Base-by-base conservation (phyloP, 495 filamentous ascomycete genomes). In the Xeromyces bisporus region DNA sequence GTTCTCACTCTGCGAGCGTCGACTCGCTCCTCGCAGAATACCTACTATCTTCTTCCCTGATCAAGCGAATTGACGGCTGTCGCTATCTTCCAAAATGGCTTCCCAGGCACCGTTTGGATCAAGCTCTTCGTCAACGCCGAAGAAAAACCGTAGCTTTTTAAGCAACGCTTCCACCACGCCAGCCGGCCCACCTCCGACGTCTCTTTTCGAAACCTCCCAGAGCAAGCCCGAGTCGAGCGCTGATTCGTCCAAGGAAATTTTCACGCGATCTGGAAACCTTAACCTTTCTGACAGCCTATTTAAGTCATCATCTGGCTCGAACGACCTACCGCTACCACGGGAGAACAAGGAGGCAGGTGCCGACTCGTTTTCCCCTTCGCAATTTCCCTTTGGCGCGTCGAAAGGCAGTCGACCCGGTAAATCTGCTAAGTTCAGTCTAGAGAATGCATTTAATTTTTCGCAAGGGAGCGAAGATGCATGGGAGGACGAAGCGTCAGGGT, bases 91-190 rank as follows among this genome's bases (percentile, higher is more conserved):
- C 50, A 47, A 38, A 14, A 62, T 62, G 58, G 42, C 48, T 6
- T 64, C 61, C 40, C 37, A 53, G 33, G 43, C 57, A 10, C 48
- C 54, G 7, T 51, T 46, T 31, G 53, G 55, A 10, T 47, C 55
- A 3, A 56, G 48, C 12, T 45, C 51, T 3, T 56, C 58, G 2
- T 49, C 51, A 24, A 64, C 60, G 0, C 60, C 60, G 7, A 54
- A 49, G n/a, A 61, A 57, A 35, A 43, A 43, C 14, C 56, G 53
- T 29, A 55, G 53, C 31, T 40, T 57, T 10, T 52, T 58, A 34
- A 50, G 53, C 32, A 53, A 74, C 44, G 64, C 72, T 18, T 85
- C 84, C 0, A 86, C 77, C 1, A 87, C 83, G 13, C 83, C 84
- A 26, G 71, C 74, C 15, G 80, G 73, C 7, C 72, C 68, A 28